Evolutionary conservation across 2,329 filamentous ascomycete genomes (phyloP).

Genomic region (Fusarium scirpi): DNA sequence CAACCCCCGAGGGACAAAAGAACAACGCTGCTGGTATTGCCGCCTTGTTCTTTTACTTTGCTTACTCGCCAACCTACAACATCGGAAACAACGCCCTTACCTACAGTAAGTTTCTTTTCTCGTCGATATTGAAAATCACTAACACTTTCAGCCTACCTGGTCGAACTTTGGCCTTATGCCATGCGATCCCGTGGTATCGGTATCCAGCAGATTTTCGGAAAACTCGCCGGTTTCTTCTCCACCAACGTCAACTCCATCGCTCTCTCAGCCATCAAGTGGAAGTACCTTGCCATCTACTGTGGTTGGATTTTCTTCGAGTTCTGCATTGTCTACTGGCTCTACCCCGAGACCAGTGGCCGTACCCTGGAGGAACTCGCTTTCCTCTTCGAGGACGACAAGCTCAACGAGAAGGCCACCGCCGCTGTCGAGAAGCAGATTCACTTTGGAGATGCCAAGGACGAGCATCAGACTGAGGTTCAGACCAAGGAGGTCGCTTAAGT

Average conservation of each 20-base stretch:
- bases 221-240: conserved; percentile 56
- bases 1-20: conserved; percentile 40
- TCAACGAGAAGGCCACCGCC: conserved; percentile 54
- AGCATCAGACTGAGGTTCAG: conserved; percentile 8
- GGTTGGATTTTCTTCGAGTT: conserved; percentile 59
- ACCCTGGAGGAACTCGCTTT: conserved; percentile 76
- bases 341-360: conserved; percentile 82
- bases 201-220: conserved; percentile 66
- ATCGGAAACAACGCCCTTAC: conserved; percentile 41
- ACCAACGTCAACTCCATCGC: conserved; percentile 61
- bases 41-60: conserved; percentile 37
- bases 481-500: conserved; percentile 28
- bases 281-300: conserved; percentile 59
- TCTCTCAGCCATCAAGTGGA: conserved; percentile 55
- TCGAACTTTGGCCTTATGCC: conserved; percentile 70
- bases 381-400: conserved; percentile 56
- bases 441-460: conserved; percentile 35
- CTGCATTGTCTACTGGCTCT: conserved; percentile 78
- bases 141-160: conserved; percentile 57
- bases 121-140: not conserved
- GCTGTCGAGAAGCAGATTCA: conserved; percentile 56
- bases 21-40: conserved; percentile 29
- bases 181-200: conserved; percentile 69
- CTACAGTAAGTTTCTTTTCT: conserved; percentile 33
- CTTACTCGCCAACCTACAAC: conserved; percentile 35